Percentiles rank a stretch among this genome's conserved stretches.
These are phyloP conservation scores for Angophora floribunda DNA, from an alignment of 345 rosid species.

Conservation along the genomic window DNA sequence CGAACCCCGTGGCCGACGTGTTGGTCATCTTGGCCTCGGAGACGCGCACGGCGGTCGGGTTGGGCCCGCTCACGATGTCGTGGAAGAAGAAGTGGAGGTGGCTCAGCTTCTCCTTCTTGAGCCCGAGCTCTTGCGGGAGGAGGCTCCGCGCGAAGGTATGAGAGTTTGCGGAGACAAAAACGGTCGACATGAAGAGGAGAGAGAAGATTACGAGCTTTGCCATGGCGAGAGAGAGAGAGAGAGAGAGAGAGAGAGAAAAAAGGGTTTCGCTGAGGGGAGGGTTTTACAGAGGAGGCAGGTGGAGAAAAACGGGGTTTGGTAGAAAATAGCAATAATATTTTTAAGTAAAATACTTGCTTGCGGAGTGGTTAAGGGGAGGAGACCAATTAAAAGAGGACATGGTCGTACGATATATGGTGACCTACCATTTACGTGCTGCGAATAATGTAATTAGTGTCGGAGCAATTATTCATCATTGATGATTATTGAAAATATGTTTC, in stretches of 20 bases:
- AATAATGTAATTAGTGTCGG: background rate
- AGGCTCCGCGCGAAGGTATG: slow-evolving; percentile 6
- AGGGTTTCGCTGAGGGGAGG: background rate
- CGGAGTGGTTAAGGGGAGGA: background rate
- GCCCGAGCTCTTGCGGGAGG: background rate
- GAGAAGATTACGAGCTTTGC: background rate
- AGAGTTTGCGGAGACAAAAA: background rate
- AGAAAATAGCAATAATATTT: background rate
- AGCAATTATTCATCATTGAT: background rate
- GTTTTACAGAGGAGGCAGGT: background rate
- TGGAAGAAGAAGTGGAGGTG: background rate
- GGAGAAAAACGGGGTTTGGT: background rate
- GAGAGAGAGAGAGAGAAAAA: background rate
- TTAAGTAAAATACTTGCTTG: background rate
- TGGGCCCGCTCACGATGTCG: background rate
- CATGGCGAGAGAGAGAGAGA: background rate
- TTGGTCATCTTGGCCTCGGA: background rate
- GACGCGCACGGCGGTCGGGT: background rate
- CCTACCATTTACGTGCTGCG: background rate
- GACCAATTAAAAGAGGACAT: background rate
- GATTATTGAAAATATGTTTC: background rate
- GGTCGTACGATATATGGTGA: background rate
- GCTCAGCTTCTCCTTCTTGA: background rate
- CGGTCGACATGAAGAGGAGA: background rate
- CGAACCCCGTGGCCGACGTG: background rate